phyloP scores from a whole-genome alignment of 169 alveolate genomes.

The Amoebophrya sp. region DNA sequence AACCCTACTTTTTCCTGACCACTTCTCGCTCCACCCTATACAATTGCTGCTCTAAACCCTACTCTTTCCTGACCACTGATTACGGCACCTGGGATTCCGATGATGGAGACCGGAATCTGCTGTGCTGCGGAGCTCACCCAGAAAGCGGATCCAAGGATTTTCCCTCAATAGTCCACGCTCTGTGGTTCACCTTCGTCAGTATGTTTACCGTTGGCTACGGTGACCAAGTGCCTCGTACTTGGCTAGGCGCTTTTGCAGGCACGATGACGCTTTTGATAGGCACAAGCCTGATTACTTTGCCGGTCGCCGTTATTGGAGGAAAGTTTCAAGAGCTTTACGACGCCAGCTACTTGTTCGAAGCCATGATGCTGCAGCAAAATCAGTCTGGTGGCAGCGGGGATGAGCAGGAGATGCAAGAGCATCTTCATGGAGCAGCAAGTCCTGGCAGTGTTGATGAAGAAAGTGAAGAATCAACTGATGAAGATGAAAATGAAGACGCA shows the following conservation, averaged over 20 bases:
- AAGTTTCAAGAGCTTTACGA: background rate
- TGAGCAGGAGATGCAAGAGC: background rate
- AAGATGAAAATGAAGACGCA: background rate
- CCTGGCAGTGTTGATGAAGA: background rate
- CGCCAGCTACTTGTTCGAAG: background rate
- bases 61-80: too few species aligned
- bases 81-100: too few species aligned
- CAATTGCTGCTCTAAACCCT: too few species aligned
- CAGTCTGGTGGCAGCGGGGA: background rate
- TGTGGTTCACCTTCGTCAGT: background rate
- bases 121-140: background rate
- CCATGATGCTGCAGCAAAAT: background rate
- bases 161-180: background rate
- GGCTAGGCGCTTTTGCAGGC: background rate
- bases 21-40: too few species aligned
- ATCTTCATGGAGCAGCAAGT: background rate
- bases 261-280: background rate
- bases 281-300: background rate
- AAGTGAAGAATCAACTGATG: background rate
- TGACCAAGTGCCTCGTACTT: background rate
- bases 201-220: constrained; percentile 7
- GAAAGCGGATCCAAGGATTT: background rate
- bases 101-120: too few species aligned
- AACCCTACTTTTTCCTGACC: too few species aligned
- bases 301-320: background rate